Evolutionary conservation across 306 rosid genomes (phyloP).

Genomic region (Parietaria judaica): DNA sequence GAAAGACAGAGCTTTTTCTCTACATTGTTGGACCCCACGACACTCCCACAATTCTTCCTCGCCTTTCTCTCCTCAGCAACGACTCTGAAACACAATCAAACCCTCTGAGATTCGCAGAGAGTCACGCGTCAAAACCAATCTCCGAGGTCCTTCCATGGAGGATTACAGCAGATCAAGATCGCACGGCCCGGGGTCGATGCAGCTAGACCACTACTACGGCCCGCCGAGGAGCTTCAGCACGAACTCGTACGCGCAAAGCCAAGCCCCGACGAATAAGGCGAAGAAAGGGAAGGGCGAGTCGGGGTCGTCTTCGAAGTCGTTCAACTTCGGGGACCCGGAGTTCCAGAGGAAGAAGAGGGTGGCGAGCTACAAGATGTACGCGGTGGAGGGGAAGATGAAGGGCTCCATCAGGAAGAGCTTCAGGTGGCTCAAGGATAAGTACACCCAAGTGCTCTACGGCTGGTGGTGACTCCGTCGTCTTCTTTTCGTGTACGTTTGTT

Average conservation of each 20-base stretch:
- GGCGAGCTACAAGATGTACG: constrained; percentile 78
- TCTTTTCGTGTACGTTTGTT: background rate
- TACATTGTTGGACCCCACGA: constrained; percentile 36
- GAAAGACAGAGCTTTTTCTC: constrained; percentile 14
- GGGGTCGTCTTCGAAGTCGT: constrained; percentile 45
- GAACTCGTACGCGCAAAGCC: constrained; percentile 30
- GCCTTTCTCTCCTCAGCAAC: background rate
- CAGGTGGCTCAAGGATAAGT: constrained; percentile 83
- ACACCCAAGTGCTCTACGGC: constrained; percentile 60
- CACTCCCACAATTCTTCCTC: background rate
- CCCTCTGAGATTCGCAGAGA: background rate
- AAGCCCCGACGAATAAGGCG: constrained; percentile 42
- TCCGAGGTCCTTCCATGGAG: constrained; percentile 37
- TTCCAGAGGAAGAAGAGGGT: constrained; percentile 86
- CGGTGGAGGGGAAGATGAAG: constrained; percentile 80
- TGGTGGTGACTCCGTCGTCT: constrained; percentile 44
- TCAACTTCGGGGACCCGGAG: constrained; percentile 59
- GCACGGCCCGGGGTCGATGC: constrained; percentile 49
- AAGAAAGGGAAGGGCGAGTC: constrained; percentile 62
- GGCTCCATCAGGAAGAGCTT: constrained; percentile 81
- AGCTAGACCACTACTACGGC: constrained; percentile 56
- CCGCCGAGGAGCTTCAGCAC: constrained; percentile 43
- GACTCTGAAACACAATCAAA: background rate
- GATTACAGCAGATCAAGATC: constrained; percentile 52
- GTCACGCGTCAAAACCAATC: background rate